Base-by-base conservation (phyloP, 2,329 filamentous ascomycete species). In the Hypocrella siamensis region DNA sequence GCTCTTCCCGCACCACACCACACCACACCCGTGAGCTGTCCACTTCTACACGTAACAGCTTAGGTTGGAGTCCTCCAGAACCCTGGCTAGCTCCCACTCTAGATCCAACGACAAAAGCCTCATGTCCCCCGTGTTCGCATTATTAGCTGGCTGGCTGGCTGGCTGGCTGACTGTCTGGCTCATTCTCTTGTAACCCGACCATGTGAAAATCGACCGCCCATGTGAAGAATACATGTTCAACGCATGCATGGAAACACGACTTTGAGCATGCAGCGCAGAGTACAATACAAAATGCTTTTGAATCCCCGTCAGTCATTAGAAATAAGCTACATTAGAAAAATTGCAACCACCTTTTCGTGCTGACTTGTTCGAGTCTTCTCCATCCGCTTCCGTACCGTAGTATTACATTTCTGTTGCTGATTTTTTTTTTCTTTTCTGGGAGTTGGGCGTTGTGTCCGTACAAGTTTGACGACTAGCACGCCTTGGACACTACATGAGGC, bases 401-500 rank as follows among this genome's bases (percentile, higher is more conserved):
- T n/a, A n/a, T n/a, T n/a, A n/a, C n/a, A n/a, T n/a, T n/a, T n/a
- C n/a, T n/a, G n/a, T n/a, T n/a, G n/a, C n/a, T n/a, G n/a, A n/a
- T 28, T 1, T 21, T 12, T 17, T 34, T 26, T 15, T 18, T 16
- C n/a, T 34, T 30, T 17, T 22, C 9, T 19, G 16, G 17, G 12
- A 12, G n/a, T 19, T 9, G 12, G 12, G 9, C 15, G n/a, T 2
- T 28, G 24, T 19, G 4, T 18, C 17, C 21, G 21, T 12, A 12
- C 21, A 8, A 8, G 21, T 8, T 24, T 24, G 8, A 24, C 8
- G 8, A 12, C 21, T 9, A 9, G 8, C 15, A 15, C 14, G 19
- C 21, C 11, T 27, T 22, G 3, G 11, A 19, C 17, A 30, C 10
- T 37, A 45, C 35, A 44, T 35, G 22, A 44, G 30, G 12, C 32